Evolutionary conservation across 2,329 filamentous ascomycete species (phyloP).

Genomic region (Stenocarpella maydis): DNA sequence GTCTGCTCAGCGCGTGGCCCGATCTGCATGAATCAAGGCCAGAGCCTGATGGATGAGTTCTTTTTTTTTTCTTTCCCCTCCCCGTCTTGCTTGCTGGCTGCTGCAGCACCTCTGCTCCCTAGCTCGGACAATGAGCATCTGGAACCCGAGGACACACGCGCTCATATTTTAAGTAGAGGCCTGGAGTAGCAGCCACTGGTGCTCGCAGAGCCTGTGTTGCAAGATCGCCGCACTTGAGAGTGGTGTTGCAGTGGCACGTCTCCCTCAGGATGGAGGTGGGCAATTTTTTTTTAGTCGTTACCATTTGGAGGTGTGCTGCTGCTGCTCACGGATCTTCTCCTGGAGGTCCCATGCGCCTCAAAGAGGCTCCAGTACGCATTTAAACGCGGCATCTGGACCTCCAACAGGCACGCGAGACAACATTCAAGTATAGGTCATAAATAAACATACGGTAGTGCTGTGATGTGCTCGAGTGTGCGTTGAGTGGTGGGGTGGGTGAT

Average conservation of each 20-base stretch:
- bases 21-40: slow-evolving; percentile 32
- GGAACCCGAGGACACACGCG: slow-evolving; percentile 23
- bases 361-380: slow-evolving; percentile 24
- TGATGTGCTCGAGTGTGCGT: slow-evolving; percentile 30
- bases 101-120: slow-evolving; percentile 20
- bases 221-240: slow-evolving; percentile 28
- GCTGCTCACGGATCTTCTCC: slow-evolving; percentile 20
- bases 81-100: not conserved
- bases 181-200: slow-evolving; percentile 6
- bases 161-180: slow-evolving; percentile 29
- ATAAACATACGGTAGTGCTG: slow-evolving; percentile 33
- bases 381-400: slow-evolving; percentile 24
- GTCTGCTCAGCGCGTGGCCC: slow-evolving; percentile 29
- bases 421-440: slow-evolving; percentile 31
- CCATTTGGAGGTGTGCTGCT: slow-evolving; percentile 28
- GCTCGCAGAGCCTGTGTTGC: slow-evolving; percentile 23
- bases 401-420: slow-evolving; percentile 30
- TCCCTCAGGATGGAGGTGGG: slow-evolving; percentile 18
- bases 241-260: slow-evolving; percentile 23
- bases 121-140: slow-evolving; percentile 24
- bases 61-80: too few species aligned
- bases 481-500: slow-evolving; percentile 6
- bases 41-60: slow-evolving; percentile 20
- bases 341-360: slow-evolving; percentile 23
- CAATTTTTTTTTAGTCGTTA: slow-evolving; percentile 30